These are phyloP conservation scores for Phlebiopsis gigantea DNA, from an alignment of 768 basidiomycete species.

Conservation along the genomic window DNA sequence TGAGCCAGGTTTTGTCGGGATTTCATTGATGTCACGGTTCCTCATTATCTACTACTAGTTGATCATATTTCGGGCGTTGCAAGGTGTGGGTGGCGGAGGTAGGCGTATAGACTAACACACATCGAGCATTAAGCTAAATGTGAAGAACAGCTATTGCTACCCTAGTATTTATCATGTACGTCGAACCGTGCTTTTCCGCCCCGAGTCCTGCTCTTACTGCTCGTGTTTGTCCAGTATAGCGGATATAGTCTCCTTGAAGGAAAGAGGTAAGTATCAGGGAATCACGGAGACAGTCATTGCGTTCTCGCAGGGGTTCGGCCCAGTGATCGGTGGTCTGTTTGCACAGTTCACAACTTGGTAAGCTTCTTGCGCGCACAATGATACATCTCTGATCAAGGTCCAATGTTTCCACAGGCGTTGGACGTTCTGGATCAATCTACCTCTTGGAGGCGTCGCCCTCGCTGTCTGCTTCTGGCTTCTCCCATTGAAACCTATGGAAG, in stretches of 20 bases:
- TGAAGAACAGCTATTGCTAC: background rate
- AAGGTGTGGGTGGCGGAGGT: background rate
- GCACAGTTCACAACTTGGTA: constrained; percentile 13
- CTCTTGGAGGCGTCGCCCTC: constrained; percentile 20
- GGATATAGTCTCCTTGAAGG: background rate
- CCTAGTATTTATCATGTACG: background rate
- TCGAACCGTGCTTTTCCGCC: background rate
- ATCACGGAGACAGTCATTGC: constrained; percentile 21
- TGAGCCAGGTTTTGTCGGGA: background rate
- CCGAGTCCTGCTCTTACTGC: too few species aligned
- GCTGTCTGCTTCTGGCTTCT: constrained; percentile 17
- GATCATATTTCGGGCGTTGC: background rate
- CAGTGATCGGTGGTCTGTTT: constrained; percentile 17
- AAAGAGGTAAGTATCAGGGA: constrained; percentile 19
- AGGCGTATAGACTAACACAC: background rate
- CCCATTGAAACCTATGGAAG: constrained; percentile 17
- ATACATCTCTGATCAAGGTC: background rate
- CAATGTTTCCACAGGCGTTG: constrained; percentile 12
- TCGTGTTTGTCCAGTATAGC: too few species aligned
- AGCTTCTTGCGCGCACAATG: background rate
- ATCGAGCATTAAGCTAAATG: background rate
- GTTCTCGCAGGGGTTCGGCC: constrained; percentile 15
- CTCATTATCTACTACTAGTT: background rate
- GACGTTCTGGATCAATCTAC: constrained; percentile 23
- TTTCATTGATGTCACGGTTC: background rate